Evolutionary conservation across 768 basidiomycete species (phyloP), one percentile per base, ranked within the genome.

Genomic region (Boletus rubroflammeus): DNA sequence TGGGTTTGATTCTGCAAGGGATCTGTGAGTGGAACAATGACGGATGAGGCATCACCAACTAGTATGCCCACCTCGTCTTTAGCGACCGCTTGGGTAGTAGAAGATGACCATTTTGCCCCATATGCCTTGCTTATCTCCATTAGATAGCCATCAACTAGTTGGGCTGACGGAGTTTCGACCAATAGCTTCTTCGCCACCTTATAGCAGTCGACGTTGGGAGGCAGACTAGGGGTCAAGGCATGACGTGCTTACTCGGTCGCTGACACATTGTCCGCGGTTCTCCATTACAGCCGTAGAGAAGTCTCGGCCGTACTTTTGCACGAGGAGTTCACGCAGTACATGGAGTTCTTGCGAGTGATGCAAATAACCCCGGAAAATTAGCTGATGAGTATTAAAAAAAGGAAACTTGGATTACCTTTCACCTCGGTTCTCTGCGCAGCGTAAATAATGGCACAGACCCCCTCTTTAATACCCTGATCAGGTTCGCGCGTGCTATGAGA

Each of bases 231-330:
- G 19, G 28, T 19, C 19, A 26, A 44, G 41, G 23, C 44, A 44
- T 26, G 25, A 47, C 34, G 36, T 51, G 59, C 85, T 72, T 72
- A 93, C 92, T 56, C 97, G 84, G 46, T 88, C 84, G 59, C 83
- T 90, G 41, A 99, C 95, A 70, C 86, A 84, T 15, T 77, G 76
- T 60, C 88, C 84, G 41, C 78, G 81, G 69, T 96, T 94, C 69
- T 94, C 90, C 80, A 93, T 90, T 2, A 90, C 85, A n/a, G 82
- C 80, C 17, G 85, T 60, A 15, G 94, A 83, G 68, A 91, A 98
- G 44, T 94, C 92, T 21, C 96, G 84, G 17, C 96, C 94, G 67
- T 86, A 97, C 73, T 97, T 97, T 69, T 94, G 90, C 88, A 95
- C 90, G 54, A 99, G 80, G 68, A 98, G 82, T 68, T 98, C 95